Conservation (phyloP, 2,329 filamentous ascomycete species). For the Zymoseptoria ardabiliae region DNA sequence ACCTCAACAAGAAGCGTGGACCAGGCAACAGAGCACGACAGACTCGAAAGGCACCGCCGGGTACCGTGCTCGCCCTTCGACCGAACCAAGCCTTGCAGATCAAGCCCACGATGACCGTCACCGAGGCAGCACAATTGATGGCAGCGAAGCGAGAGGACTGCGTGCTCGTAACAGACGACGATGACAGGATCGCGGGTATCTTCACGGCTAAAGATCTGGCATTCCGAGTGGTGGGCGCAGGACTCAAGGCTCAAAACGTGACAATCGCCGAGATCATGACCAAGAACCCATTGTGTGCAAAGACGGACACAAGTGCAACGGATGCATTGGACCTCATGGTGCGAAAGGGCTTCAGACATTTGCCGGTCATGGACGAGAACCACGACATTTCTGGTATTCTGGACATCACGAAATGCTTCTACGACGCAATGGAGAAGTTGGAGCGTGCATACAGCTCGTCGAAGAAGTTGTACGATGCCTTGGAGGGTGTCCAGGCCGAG, state of each 20-base stretch:
- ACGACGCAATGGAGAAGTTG: constrained; percentile 99
- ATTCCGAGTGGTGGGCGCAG: constrained; percentile 88
- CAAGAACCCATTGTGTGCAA: constrained; percentile 94
- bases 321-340: constrained; percentile 98
- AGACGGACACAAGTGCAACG: constrained; percentile 95
- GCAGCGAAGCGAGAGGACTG: constrained; percentile 97
- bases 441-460: constrained; percentile 96
- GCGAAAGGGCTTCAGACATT: constrained; percentile 90
- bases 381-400: constrained; percentile 97
- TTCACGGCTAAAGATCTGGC: constrained; percentile 98
- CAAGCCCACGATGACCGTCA: constrained; percentile 86
- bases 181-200: constrained; percentile 95
- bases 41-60: constrained; percentile 87
- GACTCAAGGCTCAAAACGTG: constrained; percentile 79
- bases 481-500: constrained; percentile 96
- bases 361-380: constrained; percentile 99
- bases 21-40: constrained; percentile 69
- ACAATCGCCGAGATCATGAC: constrained; percentile 99
- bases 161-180: constrained; percentile 93
- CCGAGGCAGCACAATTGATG: constrained; percentile 97
- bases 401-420: constrained; percentile 99
- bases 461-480: constrained; percentile 92
- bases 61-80: constrained; percentile 90
- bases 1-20: constrained; percentile 96
- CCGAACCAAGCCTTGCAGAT: constrained; percentile 95